phyloP scores from a whole-genome alignment of 495 filamentous ascomycete species.

The Amorphotheca resinae region DNA sequence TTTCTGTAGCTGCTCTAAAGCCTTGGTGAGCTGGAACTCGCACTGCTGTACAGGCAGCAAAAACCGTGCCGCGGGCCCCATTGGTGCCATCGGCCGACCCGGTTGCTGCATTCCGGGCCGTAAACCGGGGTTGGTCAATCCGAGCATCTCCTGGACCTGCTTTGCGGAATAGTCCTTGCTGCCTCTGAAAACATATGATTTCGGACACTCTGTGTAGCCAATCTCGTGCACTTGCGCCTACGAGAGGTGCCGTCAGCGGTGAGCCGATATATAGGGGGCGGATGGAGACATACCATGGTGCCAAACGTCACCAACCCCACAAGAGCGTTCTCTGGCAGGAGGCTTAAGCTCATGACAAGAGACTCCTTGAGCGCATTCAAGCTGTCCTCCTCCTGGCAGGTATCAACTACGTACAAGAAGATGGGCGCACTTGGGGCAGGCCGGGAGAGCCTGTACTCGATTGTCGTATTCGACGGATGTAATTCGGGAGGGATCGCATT shows the following conservation, averaged over 20 bases:
- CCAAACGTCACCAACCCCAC: constrained; percentile 94
- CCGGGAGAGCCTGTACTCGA: constrained; percentile 89
- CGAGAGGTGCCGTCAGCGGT: not conserved
- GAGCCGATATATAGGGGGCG: not conserved
- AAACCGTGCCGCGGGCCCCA: constrained; percentile 80
- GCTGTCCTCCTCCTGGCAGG: constrained; percentile 97
- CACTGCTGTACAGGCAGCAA: constrained; percentile 89
- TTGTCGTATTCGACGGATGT: constrained; percentile 86
- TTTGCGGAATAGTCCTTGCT: constrained; percentile 96
- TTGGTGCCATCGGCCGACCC: constrained; percentile 56
- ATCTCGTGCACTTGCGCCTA: constrained; percentile 96
- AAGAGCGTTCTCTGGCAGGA: constrained; percentile 84
- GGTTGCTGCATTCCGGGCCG: constrained; percentile 70
- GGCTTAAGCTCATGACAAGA: constrained; percentile 89
- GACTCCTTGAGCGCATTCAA: constrained; percentile 92
- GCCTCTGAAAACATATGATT: constrained; percentile 98
- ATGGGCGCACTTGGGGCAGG: constrained; percentile 91
- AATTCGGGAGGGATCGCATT: constrained; percentile 92
- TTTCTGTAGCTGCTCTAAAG: constrained; percentile 90
- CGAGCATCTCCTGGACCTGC: constrained; percentile 98
- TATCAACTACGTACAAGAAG: constrained; percentile 96
- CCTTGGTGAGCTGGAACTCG: constrained; percentile 96
- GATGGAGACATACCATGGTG: constrained; percentile 63
- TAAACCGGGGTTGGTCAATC: constrained; percentile 52
- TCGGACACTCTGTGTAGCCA: constrained; percentile 94